These are phyloP conservation scores for Serendipita indica DNA, from an alignment of 768 basidiomycete genomes.

Conservation along the genomic window DNA sequence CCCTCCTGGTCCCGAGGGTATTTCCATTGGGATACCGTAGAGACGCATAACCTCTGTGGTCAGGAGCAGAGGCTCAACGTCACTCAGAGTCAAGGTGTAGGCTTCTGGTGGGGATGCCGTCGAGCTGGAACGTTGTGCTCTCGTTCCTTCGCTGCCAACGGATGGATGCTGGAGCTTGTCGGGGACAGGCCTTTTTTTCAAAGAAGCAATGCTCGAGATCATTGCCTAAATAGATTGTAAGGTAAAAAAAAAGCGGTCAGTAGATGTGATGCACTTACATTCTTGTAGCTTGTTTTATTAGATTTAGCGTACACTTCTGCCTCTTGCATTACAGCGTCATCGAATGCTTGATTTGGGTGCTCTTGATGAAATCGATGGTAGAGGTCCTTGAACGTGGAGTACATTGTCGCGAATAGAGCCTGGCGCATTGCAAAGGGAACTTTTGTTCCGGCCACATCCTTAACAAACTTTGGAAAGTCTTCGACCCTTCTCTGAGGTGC, in stretches of 20 bases:
- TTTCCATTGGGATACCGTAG: constrained; percentile 57
- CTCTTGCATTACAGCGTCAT: constrained; percentile 73
- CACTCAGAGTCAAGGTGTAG: constrained; percentile 38
- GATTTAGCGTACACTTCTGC: constrained; percentile 61
- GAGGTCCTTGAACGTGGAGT: constrained; percentile 54
- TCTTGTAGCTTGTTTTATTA: constrained; percentile 68
- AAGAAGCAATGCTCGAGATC: constrained; percentile 34
- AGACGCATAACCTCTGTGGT: constrained; percentile 38
- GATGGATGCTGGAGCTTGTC: constrained; percentile 47
- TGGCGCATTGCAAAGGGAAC: constrained; percentile 54
- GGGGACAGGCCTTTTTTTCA: constrained; percentile 43
- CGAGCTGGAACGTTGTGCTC: constrained; percentile 22
- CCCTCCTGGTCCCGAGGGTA: constrained; percentile 56
- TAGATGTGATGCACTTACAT: constrained; percentile 28
- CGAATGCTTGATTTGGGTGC: constrained; percentile 49
- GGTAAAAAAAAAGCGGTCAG: not conserved
- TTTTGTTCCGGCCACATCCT: constrained; percentile 53
- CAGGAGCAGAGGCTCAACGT: constrained; percentile 40
- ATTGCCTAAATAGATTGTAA: constrained; percentile 28
- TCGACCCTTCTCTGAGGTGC: constrained; percentile 34
- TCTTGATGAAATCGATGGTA: constrained; percentile 42
- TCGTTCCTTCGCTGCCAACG: constrained; percentile 53
- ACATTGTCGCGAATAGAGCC: constrained; percentile 61
- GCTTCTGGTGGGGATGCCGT: constrained; percentile 40
- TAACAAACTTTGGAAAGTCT: constrained; percentile 40